Conservation (phyloP, 2,329 filamentous ascomycete genomes). For the Dothistroma septosporum region DNA sequence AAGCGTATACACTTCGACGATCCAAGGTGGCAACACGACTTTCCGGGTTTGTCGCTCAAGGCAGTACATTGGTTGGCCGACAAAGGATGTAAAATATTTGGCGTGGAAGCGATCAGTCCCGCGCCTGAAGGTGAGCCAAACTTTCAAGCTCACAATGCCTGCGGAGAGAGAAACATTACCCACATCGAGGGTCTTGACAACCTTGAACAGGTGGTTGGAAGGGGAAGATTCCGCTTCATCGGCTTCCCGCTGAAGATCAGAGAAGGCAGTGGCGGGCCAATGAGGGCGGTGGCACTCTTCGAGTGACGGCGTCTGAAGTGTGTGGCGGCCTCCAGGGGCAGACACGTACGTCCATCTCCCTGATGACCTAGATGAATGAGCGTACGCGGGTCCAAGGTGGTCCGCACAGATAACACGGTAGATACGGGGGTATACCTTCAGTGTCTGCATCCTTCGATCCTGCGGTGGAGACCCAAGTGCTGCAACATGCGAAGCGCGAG, state of each 20-base stretch:
- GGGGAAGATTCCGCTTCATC: slow-evolving; percentile 25
- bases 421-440: too few species aligned
- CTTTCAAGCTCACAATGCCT: slow-evolving; percentile 29
- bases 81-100: slow-evolving; percentile 29
- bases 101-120: slow-evolving; percentile 28
- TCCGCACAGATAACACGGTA: too few species aligned
- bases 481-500: too few species aligned
- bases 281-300: slow-evolving; percentile 27
- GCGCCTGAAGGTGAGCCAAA: slow-evolving; percentile 28
- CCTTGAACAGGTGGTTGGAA: slow-evolving; percentile 25
- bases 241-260: slow-evolving; percentile 29
- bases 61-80: slow-evolving; percentile 29
- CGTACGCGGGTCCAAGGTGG: too few species aligned
- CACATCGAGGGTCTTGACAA: slow-evolving; percentile 30
- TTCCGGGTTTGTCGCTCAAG: slow-evolving; percentile 26
- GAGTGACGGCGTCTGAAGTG: too few species aligned
- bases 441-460: too few species aligned
- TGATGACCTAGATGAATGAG: too few species aligned
- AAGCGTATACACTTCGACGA: slow-evolving; percentile 24
- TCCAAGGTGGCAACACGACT: slow-evolving; percentile 30
- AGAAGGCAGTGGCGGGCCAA: slow-evolving; percentile 28
- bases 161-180: slow-evolving; percentile 27
- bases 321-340: too few species aligned
- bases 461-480: too few species aligned
- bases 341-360: too few species aligned